Base-by-base conservation (phyloP, 2,329 filamentous ascomycete species). In the Colletotrichum sp. region DNA sequence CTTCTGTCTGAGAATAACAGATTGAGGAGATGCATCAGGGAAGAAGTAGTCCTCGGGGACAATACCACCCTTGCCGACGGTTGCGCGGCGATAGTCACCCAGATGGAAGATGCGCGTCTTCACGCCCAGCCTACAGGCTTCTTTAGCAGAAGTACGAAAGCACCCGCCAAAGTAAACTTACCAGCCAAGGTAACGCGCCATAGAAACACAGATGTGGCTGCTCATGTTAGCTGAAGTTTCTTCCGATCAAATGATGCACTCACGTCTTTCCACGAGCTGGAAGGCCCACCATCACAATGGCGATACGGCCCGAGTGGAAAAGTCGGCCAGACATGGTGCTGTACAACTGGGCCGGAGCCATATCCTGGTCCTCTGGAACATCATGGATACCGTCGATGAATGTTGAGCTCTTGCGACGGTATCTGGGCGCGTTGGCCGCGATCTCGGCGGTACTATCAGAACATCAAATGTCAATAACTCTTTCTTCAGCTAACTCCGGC, bases 31-130 rank as follows among this genome's bases (percentile, higher is more conserved):
- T 32, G 98, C 96, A 82, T 99, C 96, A 30, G 98, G 94, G 83
- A 96, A 98, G 87, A 99, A 99, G 85, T 99, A 99, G 84, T 99
- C 97, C 78, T 98, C 95, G 2, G 97, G 98, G 18, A 99, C 94
- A 73, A 96, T 92, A 72, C 94, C 93, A 16, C 93, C 95, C 57
- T 93, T 92, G 21, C 95, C 96, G 78, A 99, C 92, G 18, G 96
- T 98, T 36, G 96, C 96, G 83, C 97, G 92, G 79, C 97, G 94
- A 84, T 99, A 99, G 86, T 99, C 97, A 74, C 98, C 97, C 18
- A 99, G 89, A 83, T 99, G 97, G 84, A 99, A 99, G 80, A 99
- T 98, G 79, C 96, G 94, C 39, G 97, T 99, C 88, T 99, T 99
- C 76, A 99, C 97, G 78, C 97, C 97, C 52, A 99, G 91, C 97